phyloP scores from a whole-genome alignment of 192 early-diverging fungal genomes.

The Piromyces finnis region DNA sequence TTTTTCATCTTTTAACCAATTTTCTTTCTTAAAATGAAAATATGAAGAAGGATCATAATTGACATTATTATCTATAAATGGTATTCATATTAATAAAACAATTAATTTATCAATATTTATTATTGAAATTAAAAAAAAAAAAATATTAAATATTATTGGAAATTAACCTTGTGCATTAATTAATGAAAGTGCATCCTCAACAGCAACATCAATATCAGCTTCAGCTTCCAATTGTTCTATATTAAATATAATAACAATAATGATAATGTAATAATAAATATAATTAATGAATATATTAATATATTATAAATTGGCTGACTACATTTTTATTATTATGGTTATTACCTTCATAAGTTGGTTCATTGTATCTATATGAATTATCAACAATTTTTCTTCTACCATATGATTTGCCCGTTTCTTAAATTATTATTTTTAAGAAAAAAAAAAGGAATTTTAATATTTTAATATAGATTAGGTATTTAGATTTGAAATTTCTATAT shows the following conservation, averaged over 20 bases:
- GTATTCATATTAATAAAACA: too few species aligned
- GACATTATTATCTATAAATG: not conserved
- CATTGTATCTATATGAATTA: not conserved
- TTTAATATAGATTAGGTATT: too few species aligned
- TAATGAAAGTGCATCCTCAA: not conserved
- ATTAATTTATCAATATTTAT: too few species aligned
- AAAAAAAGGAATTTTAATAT: too few species aligned
- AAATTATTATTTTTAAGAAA: too few species aligned
- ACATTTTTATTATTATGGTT: not conserved
- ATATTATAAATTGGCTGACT: too few species aligned
- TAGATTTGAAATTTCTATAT: too few species aligned
- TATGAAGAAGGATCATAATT: not conserved
- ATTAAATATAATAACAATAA: too few species aligned
- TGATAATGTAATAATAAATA: too few species aligned
- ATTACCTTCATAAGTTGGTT: not conserved
- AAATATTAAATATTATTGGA: too few species aligned
- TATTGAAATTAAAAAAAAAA: too few species aligned
- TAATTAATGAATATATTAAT: too few species aligned
- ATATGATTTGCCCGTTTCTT: not conserved
- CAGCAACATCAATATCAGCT: not conserved
- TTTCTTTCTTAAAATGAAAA: not conserved
- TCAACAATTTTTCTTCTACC: not conserved
- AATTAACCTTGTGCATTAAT: not conserved
- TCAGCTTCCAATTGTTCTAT: not conserved
- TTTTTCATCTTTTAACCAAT: not conserved